These are phyloP conservation scores for Anisodus acutangulus DNA, from an alignment of 257 asterid genomes.

Conservation along the genomic window DNA sequence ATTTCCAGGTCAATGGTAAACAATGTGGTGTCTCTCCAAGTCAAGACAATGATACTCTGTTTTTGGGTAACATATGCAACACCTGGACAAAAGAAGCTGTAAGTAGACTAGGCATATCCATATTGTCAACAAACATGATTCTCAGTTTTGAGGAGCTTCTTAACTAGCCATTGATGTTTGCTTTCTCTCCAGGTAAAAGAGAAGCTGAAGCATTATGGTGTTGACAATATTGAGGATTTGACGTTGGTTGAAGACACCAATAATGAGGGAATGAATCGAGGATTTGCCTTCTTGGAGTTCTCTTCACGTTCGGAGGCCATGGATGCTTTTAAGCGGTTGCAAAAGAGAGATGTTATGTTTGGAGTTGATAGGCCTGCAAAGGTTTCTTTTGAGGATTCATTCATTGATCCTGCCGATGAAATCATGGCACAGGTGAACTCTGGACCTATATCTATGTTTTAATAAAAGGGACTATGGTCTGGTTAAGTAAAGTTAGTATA, in stretches of 20 bases:
- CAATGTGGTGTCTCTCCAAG: conserved; percentile 97
- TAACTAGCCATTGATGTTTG: conserved; percentile 46
- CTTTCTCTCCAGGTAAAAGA: conserved; percentile 76
- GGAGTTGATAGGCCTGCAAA: conserved; percentile 96
- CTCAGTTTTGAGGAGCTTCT: conserved; percentile 35
- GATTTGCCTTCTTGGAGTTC: conserved; percentile 94
- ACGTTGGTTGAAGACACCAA: conserved; percentile 91
- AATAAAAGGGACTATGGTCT: not conserved
- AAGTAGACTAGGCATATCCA: conserved; percentile 51
- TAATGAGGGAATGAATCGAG: conserved; percentile 75
- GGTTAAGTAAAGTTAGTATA: not conserved
- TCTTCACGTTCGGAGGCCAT: conserved; percentile 91
- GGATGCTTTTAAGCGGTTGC: conserved; percentile 96
- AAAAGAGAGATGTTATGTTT: conserved; percentile 81
- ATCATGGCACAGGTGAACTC: conserved; percentile 95
- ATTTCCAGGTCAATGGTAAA: conserved; percentile 92
- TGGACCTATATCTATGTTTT: conserved; percentile 30
- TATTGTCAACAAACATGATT: conserved; percentile 40
- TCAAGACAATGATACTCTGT: conserved; percentile 96
- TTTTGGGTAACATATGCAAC: conserved; percentile 93
- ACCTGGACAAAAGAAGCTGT: conserved; percentile 94
- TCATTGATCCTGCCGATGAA: conserved; percentile 96
- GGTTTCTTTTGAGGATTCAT: conserved; percentile 97
- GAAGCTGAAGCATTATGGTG: conserved; percentile 73
- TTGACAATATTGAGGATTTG: conserved; percentile 84